Evolutionary conservation across 1,284 basidiomycete genomes (phyloP), one percentile per base, ranked within the genome.

Genomic region (Prillingera fragicola): DNA sequence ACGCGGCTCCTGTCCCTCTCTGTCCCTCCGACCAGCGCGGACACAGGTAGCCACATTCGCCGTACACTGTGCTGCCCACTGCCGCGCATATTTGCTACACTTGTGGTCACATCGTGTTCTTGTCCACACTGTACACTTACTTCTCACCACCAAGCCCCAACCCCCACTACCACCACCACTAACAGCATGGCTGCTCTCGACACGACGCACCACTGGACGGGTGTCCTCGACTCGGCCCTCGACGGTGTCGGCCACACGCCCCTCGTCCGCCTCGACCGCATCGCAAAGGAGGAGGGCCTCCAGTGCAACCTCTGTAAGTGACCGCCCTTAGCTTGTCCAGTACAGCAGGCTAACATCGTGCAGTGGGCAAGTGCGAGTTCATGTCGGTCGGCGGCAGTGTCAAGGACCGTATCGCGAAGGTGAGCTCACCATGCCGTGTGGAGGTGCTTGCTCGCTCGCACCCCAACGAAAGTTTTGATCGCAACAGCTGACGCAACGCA

Each of bases 401-500:
- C 54, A 98, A 98, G 74, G 94, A 97, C 67, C 77, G 92, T 48
- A 95, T 96, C 51, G 90, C 89, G 19, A 92, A 91, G 59, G 75
- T 75, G 19, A 28, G 46, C n/a, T n/a, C 43, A 31, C 13, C 19
- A 15, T 25, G 29, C 36, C 10, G 5, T 5, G 28, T 14, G 28
- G 28, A 21, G 18, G 18, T 25, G 14, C 14, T 22, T 14, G 22
- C 4, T 32, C 4, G 14, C n/a, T n/a, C 10, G 27, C 15, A 28
- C 27, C 10, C 27, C 10, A 28, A n/a, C 17, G 12, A 18, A 27
- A 25, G 26, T 26, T 8, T 31, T 44, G 24, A 41, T 43, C 56
- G 5, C 3, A 25, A 9, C 17, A 18, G 18, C 43, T 44, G 24
- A 32, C 22, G 22, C 18, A 13, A 28, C 19, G 5, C 45, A 70